A percentile compares a stretch with the other conserved stretches of the same genome.
phyloP scores from a whole-genome alignment of 73 alveolate species.

The Paramecium sexaurelia region DNA sequence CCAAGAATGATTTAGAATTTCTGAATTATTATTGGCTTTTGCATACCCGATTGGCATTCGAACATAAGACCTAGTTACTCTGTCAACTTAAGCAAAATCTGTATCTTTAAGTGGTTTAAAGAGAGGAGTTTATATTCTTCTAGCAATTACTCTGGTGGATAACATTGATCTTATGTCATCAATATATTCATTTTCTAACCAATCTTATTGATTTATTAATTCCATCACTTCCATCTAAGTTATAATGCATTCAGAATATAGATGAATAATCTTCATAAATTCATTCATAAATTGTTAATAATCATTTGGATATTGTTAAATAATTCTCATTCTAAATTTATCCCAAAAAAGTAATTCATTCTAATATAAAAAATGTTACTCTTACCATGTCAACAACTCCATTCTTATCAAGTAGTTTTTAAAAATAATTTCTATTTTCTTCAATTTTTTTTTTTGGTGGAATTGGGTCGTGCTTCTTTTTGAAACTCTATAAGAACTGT shows the following conservation, averaged over 20 bases:
- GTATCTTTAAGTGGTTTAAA: conserved; percentile 66
- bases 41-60: conserved; percentile 67
- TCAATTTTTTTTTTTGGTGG: not conserved
- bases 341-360: conserved; percentile 53
- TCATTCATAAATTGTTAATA: conserved; percentile 12
- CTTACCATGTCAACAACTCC: conserved; percentile 23
- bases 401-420: conserved; percentile 39
- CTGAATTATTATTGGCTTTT: conserved; percentile 33
- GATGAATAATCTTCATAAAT: conserved; percentile 53
- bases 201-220: conserved; percentile 33
- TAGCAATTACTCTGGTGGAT: conserved; percentile 23
- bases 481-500: not conserved
- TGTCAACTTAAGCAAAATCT: conserved; percentile 59
- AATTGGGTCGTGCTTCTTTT: conserved; percentile 5
- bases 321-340: conserved; percentile 14
- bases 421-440: conserved; percentile 27
- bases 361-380: not conserved
- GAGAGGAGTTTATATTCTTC: conserved; percentile 56
- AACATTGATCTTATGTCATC: conserved; percentile 45
- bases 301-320: not conserved
- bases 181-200: conserved; percentile 52
- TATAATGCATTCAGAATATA: conserved; percentile 64
- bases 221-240: conserved; percentile 66
- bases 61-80: conserved; percentile 63
- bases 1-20: conserved; percentile 40